phyloP scores from a whole-genome alignment of 768 basidiomycete genomes.

The Dioszegia hungarica region DNA sequence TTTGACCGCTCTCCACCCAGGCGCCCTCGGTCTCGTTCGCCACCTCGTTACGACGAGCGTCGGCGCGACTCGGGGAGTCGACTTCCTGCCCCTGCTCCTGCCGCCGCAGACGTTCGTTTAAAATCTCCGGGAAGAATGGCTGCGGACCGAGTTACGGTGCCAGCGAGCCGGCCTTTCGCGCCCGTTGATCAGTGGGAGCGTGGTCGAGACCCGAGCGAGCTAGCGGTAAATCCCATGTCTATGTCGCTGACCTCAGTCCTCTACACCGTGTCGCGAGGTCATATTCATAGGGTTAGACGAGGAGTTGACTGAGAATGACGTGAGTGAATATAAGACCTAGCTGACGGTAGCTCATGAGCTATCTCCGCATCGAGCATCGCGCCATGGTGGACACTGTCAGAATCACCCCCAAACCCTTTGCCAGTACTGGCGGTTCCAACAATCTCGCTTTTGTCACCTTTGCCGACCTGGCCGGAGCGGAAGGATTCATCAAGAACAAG shows the following conservation, averaged over 20 bases:
- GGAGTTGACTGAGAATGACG: conserved; percentile 88
- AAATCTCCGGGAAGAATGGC: too few relatives aligned
- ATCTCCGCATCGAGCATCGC: conserved; percentile 42
- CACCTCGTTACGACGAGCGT: conserved; percentile 7
- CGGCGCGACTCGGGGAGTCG: background rate
- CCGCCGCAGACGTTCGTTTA: background rate
- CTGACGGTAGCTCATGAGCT: conserved; percentile 36
- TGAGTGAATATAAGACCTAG: conserved; percentile 49
- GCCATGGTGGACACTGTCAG: conserved; percentile 54
- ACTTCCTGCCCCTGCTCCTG: background rate
- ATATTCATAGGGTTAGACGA: conserved; percentile 91
- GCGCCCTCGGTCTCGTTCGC: background rate
- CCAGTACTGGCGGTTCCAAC: conserved; percentile 79
- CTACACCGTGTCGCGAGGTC: conserved; percentile 84
- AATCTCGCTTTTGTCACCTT: conserved; percentile 98
- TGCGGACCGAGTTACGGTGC: too few relatives aligned
- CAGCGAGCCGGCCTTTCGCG: too few relatives aligned
- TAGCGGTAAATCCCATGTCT: conserved; percentile 10
- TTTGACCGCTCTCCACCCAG: conserved; percentile 11
- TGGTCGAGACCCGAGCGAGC: conserved; percentile 27
- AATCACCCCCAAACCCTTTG: conserved; percentile 89
- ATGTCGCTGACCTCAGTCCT: conserved; percentile 55
- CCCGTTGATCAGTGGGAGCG: conserved; percentile 38
- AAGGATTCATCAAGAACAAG: conserved; percentile 81
- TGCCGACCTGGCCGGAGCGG: conserved; percentile 73